Evolutionary conservation across 768 basidiomycete species (phyloP).

Genomic region (Pluteus cervinus): DNA sequence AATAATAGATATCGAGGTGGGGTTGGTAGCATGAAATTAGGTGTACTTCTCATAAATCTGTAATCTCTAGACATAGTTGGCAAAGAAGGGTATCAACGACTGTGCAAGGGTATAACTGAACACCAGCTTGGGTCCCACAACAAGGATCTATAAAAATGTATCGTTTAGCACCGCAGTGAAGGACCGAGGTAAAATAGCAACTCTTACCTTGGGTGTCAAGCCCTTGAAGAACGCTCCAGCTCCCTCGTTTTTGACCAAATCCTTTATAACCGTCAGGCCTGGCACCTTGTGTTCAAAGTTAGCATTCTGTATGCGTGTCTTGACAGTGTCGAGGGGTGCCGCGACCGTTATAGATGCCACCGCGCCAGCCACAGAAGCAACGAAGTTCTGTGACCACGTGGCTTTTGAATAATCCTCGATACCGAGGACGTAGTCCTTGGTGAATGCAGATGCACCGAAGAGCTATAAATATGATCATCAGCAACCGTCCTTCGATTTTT

Average conservation of each 20-base stretch:
- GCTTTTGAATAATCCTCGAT: conserved; percentile 88
- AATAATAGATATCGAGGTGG: too few relatives aligned
- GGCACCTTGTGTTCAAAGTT: conserved; percentile 86
- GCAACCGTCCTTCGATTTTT: not conserved
- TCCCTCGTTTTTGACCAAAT: conserved; percentile 86
- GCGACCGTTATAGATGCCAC: conserved; percentile 94
- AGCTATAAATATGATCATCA: conserved; percentile 45
- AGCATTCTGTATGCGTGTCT: conserved; percentile 97
- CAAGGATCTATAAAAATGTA: conserved; percentile 64
- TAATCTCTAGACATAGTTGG: conserved; percentile 62
- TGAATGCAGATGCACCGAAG: conserved; percentile 92
- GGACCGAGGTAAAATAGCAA: conserved; percentile 16
- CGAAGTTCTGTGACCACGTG: conserved; percentile 97
- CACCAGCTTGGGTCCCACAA: conserved; percentile 96
- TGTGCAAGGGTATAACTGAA: conserved; percentile 98
- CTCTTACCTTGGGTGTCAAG: conserved; percentile 88
- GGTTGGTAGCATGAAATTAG: too few relatives aligned
- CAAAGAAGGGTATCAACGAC: conserved; percentile 88
- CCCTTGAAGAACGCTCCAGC: conserved; percentile 89
- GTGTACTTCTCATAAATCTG: too few relatives aligned
- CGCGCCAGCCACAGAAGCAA: conserved; percentile 91
- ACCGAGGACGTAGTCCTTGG: conserved; percentile 90
- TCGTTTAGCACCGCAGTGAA: conserved; percentile 18
- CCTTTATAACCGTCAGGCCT: conserved; percentile 77
- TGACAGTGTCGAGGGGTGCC: conserved; percentile 92